Base-by-base conservation (phyloP, 2,329 filamentous ascomycete species). In the Cladosporium colombiae region DNA sequence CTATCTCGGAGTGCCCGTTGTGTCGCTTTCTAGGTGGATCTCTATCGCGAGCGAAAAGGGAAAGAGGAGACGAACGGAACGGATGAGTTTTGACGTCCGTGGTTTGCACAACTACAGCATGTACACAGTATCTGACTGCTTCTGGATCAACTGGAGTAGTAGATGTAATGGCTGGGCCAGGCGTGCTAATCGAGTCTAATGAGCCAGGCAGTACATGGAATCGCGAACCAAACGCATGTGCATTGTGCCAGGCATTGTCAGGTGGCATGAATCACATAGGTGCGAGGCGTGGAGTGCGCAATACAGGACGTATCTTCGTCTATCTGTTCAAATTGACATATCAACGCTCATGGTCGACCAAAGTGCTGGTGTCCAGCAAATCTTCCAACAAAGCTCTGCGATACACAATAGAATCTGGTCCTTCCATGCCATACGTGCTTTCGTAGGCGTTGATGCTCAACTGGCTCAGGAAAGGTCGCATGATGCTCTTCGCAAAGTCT, bases 401-500 rank as follows among this genome's bases (percentile, higher is more conserved):
- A 73, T 91, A 93, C 11, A 82, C 82, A 61, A 88, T 85, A 71
- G 84, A 76, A 76, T 96, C 92, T 29, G 90, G 79, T 50, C 78
- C 78, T 40, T 88, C 89, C 88, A 97, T 93, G 18, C 90, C 88
- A 77, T 99, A 99, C 64, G 91, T 94, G 68, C 89, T 91, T 81
- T 99, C 95, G 79, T 97, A 99, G 0, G 91, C 90, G 76, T 89
- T 91, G 73, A 99, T 97, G 76, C 93, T 97, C 69, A 99, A 80
- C 75, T 96, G 91, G 16, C 90, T 90, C 75, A 98, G 92, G 79
- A 97, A 98, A 0, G 94, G 94, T 70, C 91, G 84, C 68, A 98
- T 79, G 14, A 97, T 86, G 75, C 90, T 90, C 66, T 88, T 88
- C 5, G 95, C 86, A 66, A 98, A 81, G 69, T 88, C 85, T 31